Evolutionary conservation across 2,329 filamentous ascomycete species (phyloP).

Genomic region (Dryadomyces sulphureus): DNA sequence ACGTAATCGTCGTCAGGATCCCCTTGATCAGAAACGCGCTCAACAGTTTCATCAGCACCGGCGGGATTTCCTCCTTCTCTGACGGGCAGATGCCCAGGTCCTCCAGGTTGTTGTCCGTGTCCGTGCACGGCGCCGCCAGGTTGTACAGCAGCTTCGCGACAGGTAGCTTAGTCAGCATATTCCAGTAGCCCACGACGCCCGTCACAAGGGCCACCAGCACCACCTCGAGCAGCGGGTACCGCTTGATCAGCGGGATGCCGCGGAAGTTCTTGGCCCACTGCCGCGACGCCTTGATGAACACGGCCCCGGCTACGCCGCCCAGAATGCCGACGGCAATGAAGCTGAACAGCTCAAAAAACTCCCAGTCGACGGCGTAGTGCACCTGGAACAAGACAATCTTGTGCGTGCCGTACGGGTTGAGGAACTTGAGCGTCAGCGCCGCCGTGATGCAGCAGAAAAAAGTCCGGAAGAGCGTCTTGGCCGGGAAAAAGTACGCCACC

Average conservation of each 20-base stretch:
- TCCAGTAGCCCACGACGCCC: slow-evolving; percentile 84
- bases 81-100: slow-evolving; percentile 65
- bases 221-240: slow-evolving; percentile 74
- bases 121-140: slow-evolving; percentile 74
- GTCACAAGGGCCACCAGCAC: slow-evolving; percentile 75
- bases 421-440: slow-evolving; percentile 79
- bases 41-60: slow-evolving; percentile 55
- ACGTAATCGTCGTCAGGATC: slow-evolving; percentile 75
- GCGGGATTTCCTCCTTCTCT: slow-evolving; percentile 59
- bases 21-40: slow-evolving; percentile 82
- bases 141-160: slow-evolving; percentile 87
- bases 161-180: slow-evolving; percentile 71
- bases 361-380: slow-evolving; percentile 80
- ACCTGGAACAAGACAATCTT: slow-evolving; percentile 98
- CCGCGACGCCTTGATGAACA: slow-evolving; percentile 93
- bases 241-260: slow-evolving; percentile 65
- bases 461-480: slow-evolving; percentile 90
- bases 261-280: slow-evolving; percentile 84
- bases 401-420: slow-evolving; percentile 89
- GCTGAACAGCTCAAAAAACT: slow-evolving; percentile 73
- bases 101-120: slow-evolving; percentile 46
- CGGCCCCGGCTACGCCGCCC: slow-evolving; percentile 69
- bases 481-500: slow-evolving; percentile 93
- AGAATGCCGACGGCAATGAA: slow-evolving; percentile 80
- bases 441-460: slow-evolving; percentile 97